Conservation (phyloP, 139 green algal species). For the Closterium sp. region DNA sequence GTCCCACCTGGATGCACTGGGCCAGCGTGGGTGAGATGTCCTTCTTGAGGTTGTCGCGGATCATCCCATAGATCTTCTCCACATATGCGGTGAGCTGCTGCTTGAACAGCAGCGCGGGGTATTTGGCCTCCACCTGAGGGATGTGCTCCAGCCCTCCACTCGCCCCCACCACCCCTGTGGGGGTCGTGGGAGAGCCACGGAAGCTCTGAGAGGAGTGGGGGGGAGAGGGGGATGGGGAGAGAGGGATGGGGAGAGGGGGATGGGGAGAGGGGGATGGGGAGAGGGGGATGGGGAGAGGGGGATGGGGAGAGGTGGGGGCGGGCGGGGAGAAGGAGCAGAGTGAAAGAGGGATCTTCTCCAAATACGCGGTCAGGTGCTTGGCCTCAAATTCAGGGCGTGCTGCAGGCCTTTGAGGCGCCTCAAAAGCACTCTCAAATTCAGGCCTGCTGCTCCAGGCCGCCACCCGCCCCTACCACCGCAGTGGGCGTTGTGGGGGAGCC, state of each 20-base stretch:
- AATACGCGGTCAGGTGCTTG: slow-evolving; percentile 96
- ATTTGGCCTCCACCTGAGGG: slow-evolving; percentile 76
- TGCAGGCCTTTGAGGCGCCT: no score
- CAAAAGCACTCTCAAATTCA: slow-evolving; percentile 98
- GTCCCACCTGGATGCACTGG: slow-evolving; percentile 62
- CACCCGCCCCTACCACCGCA: neutral
- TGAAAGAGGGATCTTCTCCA: neutral
- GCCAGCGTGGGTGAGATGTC: slow-evolving; percentile 81
- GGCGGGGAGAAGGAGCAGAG: no score
- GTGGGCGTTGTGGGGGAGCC: neutral
- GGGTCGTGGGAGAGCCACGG: no score
- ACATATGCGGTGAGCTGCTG: slow-evolving; percentile 97
- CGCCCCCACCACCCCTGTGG: no score
- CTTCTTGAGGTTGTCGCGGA: slow-evolving; percentile 98
- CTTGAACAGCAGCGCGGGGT: slow-evolving; percentile 99
- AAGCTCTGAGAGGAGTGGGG: no score
- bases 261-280: no score
- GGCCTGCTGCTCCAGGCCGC: slow-evolving; percentile 64
- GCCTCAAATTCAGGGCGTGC: no score
- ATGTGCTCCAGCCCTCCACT: no score
- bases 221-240: no score
- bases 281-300: no score
- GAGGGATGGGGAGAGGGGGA: no score
- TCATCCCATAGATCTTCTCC: slow-evolving; percentile 97
- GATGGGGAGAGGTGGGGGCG: no score